Percentiles rank a stretch among this genome's conserved stretches.
Evolutionary conservation across 371 early-diverging fungal genomes (phyloP).

Genomic region (Batkoa obscura): DNA sequence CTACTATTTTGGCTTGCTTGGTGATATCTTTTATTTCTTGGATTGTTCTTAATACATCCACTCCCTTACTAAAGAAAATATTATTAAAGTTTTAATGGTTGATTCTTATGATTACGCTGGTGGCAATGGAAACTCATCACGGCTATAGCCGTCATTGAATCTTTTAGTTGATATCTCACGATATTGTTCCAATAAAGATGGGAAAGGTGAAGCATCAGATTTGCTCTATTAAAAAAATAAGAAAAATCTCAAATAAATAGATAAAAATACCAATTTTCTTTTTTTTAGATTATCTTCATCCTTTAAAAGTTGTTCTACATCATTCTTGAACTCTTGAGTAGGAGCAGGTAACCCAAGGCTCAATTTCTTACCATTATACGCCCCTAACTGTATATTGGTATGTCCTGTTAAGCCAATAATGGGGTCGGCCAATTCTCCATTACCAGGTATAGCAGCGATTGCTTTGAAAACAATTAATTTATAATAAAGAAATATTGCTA

Average conservation of each 20-base stretch:
- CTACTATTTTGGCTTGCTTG: conserved; percentile 53
- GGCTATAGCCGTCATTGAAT: not conserved
- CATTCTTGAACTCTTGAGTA: conserved; percentile 20
- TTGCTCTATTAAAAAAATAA: not conserved
- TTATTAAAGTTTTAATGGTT: not conserved
- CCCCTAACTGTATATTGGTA: conserved; percentile 51
- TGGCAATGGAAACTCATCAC: conserved; percentile 36
- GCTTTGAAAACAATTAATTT: conserved; percentile 6
- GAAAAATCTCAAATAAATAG: no score
- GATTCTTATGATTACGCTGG: conserved; percentile 27
- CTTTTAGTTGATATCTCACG: not conserved
- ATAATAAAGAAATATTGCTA: not conserved
- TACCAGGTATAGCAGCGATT: conserved; percentile 8
- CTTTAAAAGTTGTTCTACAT: conserved; percentile 20
- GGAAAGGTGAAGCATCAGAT: not conserved
- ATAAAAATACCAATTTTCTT: not conserved
- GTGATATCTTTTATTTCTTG: conserved; percentile 64
- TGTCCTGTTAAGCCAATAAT: conserved; percentile 61
- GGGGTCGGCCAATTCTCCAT: conserved; percentile 26
- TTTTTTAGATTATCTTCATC: conserved; percentile 13
- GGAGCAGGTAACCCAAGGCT: conserved; percentile 36
- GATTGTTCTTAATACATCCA: conserved; percentile 53
- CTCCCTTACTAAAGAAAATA: conserved; percentile 26
- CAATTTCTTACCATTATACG: conserved; percentile 57
- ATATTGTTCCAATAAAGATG: not conserved